Conservation (phyloP, 192 early-diverging fungal species). For the Podila verticillata region DNA sequence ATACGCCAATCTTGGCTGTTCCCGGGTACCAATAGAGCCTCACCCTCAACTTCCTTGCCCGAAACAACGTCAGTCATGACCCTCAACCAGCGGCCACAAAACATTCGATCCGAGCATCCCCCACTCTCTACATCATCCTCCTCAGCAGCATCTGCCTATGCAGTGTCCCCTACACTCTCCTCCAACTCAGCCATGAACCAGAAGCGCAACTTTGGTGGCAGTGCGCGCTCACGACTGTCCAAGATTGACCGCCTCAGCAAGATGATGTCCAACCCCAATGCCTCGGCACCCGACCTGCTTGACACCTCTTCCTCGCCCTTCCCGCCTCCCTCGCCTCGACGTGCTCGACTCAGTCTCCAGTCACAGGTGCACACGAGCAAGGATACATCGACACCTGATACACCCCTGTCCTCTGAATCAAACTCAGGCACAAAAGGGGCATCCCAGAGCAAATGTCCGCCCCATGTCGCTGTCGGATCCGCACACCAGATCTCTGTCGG, state of each 20-base stretch:
- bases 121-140: neutral
- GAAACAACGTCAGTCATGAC: conserved; percentile 44
- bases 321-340: conserved; percentile 17
- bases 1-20: conserved; percentile 51
- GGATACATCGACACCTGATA: neutral
- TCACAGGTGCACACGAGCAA: neutral
- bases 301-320: conserved; percentile 2
- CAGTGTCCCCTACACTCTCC: conserved; percentile 12
- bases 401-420: neutral
- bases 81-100: conserved; percentile 22
- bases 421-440: too few relatives aligned
- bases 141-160: neutral
- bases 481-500: neutral
- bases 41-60: conserved; percentile 34
- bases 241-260: conserved; percentile 44
- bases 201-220: conserved; percentile 34
- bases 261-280: conserved; percentile 31
- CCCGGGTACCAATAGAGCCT: conserved; percentile 39
- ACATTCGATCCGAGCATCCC: conserved; percentile 15
- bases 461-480: too few relatives aligned
- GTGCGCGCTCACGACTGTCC: conserved; percentile 30
- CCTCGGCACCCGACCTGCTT: conserved; percentile 6
- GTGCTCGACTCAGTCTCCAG: conserved; percentile 20
- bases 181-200: conserved; percentile 20
- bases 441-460: too few relatives aligned